phyloP scores from a whole-genome alignment of 192 early-diverging fungal species.

The Backusella westeae region DNA sequence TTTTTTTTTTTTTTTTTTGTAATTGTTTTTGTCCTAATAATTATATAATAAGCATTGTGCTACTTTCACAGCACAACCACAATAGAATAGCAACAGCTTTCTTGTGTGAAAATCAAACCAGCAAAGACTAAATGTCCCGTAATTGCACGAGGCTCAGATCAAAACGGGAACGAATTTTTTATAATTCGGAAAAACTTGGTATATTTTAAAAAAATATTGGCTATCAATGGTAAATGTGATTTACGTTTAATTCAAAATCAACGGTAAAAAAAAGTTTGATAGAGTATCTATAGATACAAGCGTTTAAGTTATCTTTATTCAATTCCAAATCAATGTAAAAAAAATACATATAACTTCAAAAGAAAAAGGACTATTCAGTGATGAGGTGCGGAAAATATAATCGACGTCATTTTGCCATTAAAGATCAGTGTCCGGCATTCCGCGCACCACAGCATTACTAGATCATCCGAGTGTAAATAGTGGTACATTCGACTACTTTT shows the following conservation, averaged over 20 bases:
- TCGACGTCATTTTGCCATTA: not conserved
- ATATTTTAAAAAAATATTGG: not conserved
- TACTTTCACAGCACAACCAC: not conserved
- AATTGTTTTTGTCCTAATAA: not conserved
- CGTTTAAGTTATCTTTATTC: too few relatives aligned
- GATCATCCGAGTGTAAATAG: not conserved
- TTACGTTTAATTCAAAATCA: not conserved
- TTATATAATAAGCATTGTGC: not conserved
- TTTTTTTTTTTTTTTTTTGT: not conserved
- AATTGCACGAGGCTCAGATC: not conserved
- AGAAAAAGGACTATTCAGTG: not conserved
- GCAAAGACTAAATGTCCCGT: not conserved
- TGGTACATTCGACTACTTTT: not conserved
- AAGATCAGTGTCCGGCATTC: not conserved
- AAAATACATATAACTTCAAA: not conserved
- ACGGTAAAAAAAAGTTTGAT: too few relatives aligned
- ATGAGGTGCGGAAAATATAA: not conserved
- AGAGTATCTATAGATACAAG: too few relatives aligned
- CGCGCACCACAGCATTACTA: not conserved
- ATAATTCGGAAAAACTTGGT: not conserved
- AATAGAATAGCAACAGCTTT: not conserved
- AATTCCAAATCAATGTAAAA: not conserved
- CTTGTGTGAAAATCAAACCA: not conserved
- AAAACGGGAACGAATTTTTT: not conserved
- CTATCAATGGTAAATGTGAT: not conserved